Percentiles rank a stretch among this genome's conserved stretches.
Conservation (phyloP, 768 basidiomycete species). For the Epithele typhae region DNA sequence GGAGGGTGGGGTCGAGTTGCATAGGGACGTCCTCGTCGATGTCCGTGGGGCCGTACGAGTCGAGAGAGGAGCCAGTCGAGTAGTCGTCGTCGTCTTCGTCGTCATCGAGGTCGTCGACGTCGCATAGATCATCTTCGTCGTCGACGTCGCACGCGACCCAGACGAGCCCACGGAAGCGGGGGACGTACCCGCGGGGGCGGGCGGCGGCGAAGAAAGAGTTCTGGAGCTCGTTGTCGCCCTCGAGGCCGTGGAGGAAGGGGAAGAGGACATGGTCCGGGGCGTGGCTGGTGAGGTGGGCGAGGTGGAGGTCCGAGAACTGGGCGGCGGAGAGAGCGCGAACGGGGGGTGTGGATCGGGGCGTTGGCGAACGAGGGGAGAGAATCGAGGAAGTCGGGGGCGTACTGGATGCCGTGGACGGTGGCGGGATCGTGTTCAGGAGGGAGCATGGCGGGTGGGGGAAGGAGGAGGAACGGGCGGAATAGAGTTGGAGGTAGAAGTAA, state of each 20-base stretch:
- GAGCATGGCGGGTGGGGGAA: not conserved
- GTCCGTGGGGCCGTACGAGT: conserved; percentile 24
- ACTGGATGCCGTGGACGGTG: conserved; percentile 18
- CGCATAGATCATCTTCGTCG: conserved; percentile 37
- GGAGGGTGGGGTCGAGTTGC: conserved; percentile 12
- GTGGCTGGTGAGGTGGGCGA: conserved; percentile 60
- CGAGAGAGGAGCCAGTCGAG: conserved; percentile 21
- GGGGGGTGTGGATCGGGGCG: conserved; percentile 34
- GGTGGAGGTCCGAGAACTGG: conserved; percentile 59
- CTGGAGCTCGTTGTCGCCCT: conserved; percentile 75
- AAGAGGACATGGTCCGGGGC: conserved; percentile 80
- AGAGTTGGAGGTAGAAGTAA: conserved; percentile 11
- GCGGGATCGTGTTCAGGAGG: conserved; percentile 1
- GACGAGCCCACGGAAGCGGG: conserved; percentile 59
- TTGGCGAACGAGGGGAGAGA: conserved; percentile 23
- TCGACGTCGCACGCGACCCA: conserved; percentile 83
- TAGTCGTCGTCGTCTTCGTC: conserved; percentile 28
- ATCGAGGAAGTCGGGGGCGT: conserved; percentile 17
- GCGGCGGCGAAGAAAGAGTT: conserved; percentile 69
- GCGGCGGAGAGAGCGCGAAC: conserved; percentile 38
- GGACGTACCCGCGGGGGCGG: conserved; percentile 25
- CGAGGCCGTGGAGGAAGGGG: conserved; percentile 85
- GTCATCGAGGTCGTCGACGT: conserved; percentile 24
- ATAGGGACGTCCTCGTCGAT: conserved; percentile 27
- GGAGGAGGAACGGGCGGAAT: conserved; percentile 3